Conservation (phyloP, 1,139 yeast species). For the Candida albicans region DNA sequence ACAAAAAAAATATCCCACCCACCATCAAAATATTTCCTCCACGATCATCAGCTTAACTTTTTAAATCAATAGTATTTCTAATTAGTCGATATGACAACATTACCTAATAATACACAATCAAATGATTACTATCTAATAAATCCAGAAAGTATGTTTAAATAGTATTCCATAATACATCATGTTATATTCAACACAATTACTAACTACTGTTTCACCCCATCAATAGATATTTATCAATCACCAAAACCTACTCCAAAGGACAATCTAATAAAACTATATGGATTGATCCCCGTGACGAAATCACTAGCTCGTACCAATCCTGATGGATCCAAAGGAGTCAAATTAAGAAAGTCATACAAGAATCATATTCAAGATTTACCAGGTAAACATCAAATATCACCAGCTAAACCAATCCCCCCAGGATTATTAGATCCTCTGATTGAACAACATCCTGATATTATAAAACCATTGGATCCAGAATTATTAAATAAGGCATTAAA, state of each 20-base stretch:
- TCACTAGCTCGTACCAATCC: conserved; percentile 87
- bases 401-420: conserved; percentile 54
- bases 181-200: conserved; percentile 1
- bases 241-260: conserved; percentile 70
- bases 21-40: no score
- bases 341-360: conserved; percentile 88
- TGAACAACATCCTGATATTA: conserved; percentile 39
- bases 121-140: conserved; percentile 25
- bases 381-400: conserved; percentile 71
- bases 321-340: conserved; percentile 87
- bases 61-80: no score
- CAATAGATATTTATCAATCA: conserved; percentile 40
- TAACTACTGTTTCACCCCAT: no score
- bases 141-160: conserved; percentile 20
- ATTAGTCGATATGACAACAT: neutral
- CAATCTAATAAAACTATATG: conserved; percentile 69
- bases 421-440: conserved; percentile 51
- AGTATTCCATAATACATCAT: neutral
- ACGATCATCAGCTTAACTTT: no score
- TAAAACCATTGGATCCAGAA: conserved; percentile 50
- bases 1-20: no score
- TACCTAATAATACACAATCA: conserved; percentile 2
- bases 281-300: conserved; percentile 64
- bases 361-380: conserved; percentile 86
- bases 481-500: conserved; percentile 53